Evolutionary conservation across 192 early-diverging fungal species (phyloP).

Genomic region (Pecoramyces ruminantium): DNA sequence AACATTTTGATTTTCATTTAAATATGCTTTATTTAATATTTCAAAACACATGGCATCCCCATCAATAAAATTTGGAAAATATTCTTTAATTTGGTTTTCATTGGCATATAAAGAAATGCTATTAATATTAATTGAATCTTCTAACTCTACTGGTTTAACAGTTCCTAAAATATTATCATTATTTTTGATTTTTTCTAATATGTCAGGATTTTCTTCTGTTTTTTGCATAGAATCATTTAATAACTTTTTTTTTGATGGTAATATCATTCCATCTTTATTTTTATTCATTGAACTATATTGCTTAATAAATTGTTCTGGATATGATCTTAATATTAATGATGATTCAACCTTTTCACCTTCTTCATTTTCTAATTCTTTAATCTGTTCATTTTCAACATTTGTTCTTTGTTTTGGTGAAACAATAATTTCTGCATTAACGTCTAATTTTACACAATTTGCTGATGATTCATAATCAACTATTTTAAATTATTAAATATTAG

Average conservation of each 20-base stretch:
- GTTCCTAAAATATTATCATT: not conserved
- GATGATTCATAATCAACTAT: constrained; percentile 33
- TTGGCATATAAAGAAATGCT: not conserved
- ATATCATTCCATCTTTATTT: constrained; percentile 12
- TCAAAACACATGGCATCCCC: not conserved
- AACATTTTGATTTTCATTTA: not conserved
- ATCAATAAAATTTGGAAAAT: not conserved
- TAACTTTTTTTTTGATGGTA: constrained; percentile 10
- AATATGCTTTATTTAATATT: not conserved
- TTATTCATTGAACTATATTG: constrained; percentile 8
- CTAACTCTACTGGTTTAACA: not conserved
- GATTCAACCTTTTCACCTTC: constrained; percentile 10
- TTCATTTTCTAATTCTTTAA: constrained; percentile 5
- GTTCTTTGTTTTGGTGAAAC: constrained; percentile 49
- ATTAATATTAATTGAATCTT: not conserved
- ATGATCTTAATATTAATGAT: constrained; percentile 10
- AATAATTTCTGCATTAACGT: constrained; percentile 46
- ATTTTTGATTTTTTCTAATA: not conserved
- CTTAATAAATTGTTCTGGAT: constrained; percentile 13
- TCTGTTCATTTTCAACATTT: not conserved
- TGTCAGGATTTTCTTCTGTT: not conserved
- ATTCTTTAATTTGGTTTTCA: not conserved
- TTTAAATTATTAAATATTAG: not conserved
- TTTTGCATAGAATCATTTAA: constrained; percentile 7
- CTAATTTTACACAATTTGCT: constrained; percentile 27